A percentile compares a stretch with the other conserved stretches of the same genome.
Conservation (phyloP, 2,329 filamentous ascomycete genomes). For the Blastomyces emzantsi region DNA sequence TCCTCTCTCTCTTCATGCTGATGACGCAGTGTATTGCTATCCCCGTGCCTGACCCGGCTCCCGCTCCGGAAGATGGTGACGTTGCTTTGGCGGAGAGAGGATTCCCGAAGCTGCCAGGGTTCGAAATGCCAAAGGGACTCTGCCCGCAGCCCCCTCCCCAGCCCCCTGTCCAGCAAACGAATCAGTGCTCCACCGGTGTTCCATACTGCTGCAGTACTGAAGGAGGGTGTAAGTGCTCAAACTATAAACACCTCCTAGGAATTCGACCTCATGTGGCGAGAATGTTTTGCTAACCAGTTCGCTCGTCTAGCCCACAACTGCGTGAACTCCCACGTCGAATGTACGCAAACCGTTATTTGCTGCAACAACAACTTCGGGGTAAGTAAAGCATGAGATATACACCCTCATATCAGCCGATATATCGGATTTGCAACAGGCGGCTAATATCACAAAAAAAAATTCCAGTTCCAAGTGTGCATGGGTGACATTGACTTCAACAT, state of each 20-base stretch:
- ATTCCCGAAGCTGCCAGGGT: neutral
- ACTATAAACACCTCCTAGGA: no score
- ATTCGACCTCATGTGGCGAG: neutral
- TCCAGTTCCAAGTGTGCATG: constrained; percentile 16
- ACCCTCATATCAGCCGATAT: neutral
- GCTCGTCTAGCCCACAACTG: constrained; percentile 12
- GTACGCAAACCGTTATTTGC: constrained; percentile 14
- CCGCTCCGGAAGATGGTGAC: neutral
- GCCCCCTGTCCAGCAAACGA: constrained; percentile 7
- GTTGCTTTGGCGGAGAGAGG: neutral
- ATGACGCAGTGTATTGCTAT: constrained; percentile 13
- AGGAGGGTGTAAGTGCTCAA: constrained; percentile 10
- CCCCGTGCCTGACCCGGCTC: constrained; percentile 11
- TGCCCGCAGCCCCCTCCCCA: neutral
- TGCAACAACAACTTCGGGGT: constrained; percentile 16
- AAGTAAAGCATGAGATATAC: constrained; percentile 2
- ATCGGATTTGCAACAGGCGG: neutral
- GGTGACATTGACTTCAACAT: constrained; percentile 18
- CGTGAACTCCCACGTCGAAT: constrained; percentile 11
- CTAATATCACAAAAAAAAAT: neutral
- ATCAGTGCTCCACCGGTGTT: constrained; percentile 13
- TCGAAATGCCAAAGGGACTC: neutral
- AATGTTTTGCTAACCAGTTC: neutral
- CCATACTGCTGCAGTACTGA: constrained; percentile 14
- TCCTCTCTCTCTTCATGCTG: constrained; percentile 13